A percentile compares a stretch with the other conserved stretches of the same genome.
Evolutionary conservation across 768 basidiomycete species (phyloP).

Genomic region (Neoboletus subvelutipes): DNA sequence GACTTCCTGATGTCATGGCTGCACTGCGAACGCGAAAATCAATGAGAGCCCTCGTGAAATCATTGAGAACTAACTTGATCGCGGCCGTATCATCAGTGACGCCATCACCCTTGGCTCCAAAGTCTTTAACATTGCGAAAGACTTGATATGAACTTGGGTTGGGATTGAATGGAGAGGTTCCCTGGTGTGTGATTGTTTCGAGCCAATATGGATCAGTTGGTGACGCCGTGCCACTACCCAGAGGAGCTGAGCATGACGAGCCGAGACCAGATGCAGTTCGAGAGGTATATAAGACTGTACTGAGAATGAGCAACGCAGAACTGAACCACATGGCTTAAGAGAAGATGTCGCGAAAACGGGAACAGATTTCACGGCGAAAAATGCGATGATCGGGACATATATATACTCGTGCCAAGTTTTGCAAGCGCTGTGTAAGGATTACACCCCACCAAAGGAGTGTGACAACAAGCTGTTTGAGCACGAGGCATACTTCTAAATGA

Average conservation of each 20-base stretch:
- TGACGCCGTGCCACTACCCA: constrained; percentile 49
- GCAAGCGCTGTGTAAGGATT: not conserved
- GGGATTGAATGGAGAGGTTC: constrained; percentile 64
- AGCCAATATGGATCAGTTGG: constrained; percentile 58
- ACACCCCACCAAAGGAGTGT: not conserved
- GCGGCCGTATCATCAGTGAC: constrained; percentile 72
- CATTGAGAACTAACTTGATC: constrained; percentile 50
- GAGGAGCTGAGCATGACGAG: constrained; percentile 45
- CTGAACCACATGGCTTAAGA: constrained; percentile 9
- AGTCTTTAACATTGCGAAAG: constrained; percentile 73
- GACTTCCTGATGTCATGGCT: constrained; percentile 60
- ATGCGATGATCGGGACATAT: not conserved
- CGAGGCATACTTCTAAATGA: not conserved
- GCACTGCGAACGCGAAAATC: constrained; percentile 35
- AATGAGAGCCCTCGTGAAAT: not conserved
- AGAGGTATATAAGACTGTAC: constrained; percentile 5
- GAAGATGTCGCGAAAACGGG: not conserved
- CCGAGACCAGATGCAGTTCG: constrained; percentile 36
- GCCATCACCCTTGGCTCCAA: constrained; percentile 59
- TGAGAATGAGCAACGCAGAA: constrained; percentile 8
- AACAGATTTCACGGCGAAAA: not conserved
- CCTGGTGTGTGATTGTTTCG: constrained; percentile 68
- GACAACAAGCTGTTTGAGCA: constrained; percentile 1
- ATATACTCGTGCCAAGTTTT: constrained; percentile 11
- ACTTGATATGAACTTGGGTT: constrained; percentile 56